Conservation (phyloP, 495 filamentous ascomycete genomes). For the Tuber microsphaerosporum region DNA sequence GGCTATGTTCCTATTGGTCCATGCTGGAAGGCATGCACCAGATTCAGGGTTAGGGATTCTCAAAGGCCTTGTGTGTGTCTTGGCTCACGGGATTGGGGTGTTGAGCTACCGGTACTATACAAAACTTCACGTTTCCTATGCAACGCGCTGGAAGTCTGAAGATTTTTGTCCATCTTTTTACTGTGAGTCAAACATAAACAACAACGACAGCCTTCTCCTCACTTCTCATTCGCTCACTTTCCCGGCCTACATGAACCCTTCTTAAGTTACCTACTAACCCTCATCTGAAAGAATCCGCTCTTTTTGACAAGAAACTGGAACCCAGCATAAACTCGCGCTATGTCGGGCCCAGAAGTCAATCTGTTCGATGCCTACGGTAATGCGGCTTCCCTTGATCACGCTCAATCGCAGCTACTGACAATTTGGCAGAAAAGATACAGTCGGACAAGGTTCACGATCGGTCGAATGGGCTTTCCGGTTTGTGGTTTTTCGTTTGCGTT, state of each 20-base stretch:
- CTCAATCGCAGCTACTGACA: constrained; percentile 15
- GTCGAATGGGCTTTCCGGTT: constrained; percentile 49
- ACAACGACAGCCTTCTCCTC: not conserved
- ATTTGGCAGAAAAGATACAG: constrained; percentile 43
- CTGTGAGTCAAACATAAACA: not conserved
- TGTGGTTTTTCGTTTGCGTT: constrained; percentile 45
- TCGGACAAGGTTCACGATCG: constrained; percentile 54
- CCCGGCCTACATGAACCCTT: not conserved
- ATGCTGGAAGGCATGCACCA: not conserved
- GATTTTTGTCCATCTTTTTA: not conserved
- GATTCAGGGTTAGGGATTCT: not conserved
- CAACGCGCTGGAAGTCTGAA: not conserved
- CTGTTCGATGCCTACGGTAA: constrained; percentile 36
- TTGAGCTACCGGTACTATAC: not conserved
- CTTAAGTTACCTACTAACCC: not conserved
- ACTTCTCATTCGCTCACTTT: not conserved
- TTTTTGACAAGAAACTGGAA: not conserved
- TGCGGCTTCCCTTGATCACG: constrained; percentile 10
- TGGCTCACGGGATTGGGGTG: not conserved
- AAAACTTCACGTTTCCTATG: not conserved
- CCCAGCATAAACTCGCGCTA: not conserved
- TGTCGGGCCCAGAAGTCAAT: constrained; percentile 1
- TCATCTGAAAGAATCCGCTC: not conserved
- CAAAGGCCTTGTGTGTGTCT: not conserved
- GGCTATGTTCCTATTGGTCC: not conserved